phyloP scores from a whole-genome alignment of 2,329 filamentous ascomycete genomes.

The Pestalotiopsis sp. region DNA sequence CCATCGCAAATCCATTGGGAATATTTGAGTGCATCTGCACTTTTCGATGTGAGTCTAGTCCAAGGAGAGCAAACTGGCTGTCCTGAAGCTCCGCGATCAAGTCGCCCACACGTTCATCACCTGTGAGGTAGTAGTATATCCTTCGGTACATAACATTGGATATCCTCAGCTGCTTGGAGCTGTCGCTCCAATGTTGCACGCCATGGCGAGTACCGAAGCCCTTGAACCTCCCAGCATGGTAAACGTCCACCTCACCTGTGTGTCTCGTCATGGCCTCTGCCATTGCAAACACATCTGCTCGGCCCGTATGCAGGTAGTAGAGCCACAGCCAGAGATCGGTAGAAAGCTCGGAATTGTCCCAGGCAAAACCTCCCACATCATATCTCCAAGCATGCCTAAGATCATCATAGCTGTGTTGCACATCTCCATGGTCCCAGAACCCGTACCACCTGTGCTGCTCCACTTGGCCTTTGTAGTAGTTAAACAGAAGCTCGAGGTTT shows the following conservation, averaged over 20 bases:
- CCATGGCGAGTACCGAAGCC: slow-evolving; percentile 64
- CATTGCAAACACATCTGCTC: slow-evolving; percentile 56
- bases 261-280: slow-evolving; percentile 60
- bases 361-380: slow-evolving; percentile 64
- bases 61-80: slow-evolving; percentile 50
- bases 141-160: slow-evolving; percentile 58
- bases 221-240: slow-evolving; percentile 58
- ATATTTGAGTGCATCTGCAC: slow-evolving; percentile 46
- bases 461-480: slow-evolving; percentile 56
- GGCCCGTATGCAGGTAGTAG: slow-evolving; percentile 60
- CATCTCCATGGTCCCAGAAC: slow-evolving; percentile 62
- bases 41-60: slow-evolving; percentile 58
- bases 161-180: slow-evolving; percentile 62
- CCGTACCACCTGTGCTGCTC: slow-evolving; percentile 62
- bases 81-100: slow-evolving; percentile 53
- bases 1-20: slow-evolving; percentile 26
- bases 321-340: slow-evolving; percentile 64
- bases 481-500: slow-evolving; percentile 55
- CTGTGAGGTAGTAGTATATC: slow-evolving; percentile 56
- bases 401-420: slow-evolving; percentile 62
- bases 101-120: slow-evolving; percentile 58
- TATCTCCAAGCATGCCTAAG: slow-evolving; percentile 63
- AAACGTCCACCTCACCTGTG: slow-evolving; percentile 61
- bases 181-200: slow-evolving; percentile 62
- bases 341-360: slow-evolving; percentile 65